Evolutionary conservation across 768 basidiomycete genomes (phyloP), one percentile per base, ranked within the genome.

Genomic region (Naganishia kalamii): DNA sequence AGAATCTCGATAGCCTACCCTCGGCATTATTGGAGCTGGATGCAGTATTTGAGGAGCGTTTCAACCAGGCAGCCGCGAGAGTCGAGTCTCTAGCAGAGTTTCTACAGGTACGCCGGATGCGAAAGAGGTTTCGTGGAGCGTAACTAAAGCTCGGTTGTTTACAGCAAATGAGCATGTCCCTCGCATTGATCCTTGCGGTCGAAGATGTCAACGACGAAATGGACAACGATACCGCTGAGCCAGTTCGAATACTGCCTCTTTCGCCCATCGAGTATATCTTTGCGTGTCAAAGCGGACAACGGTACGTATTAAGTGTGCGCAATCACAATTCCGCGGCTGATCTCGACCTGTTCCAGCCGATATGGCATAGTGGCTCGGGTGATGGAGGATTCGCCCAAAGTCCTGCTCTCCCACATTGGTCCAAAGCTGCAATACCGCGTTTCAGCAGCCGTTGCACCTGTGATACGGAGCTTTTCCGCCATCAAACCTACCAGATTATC

Each of bases 81-180:
- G 10, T 21, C 12, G 51, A 52, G 7, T 29, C n/a, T 7, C 51
- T 52, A 13, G 21, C 8, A 10, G n/a, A n/a, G 7, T 52, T 52
- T 19, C 35, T 52, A 29, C 51, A 52, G 51, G 51, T 52, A 11
- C 17, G 51, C 33, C 6, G 49, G 19, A 30, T 6, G 7, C 27
- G 17, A 3, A 32, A 19, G 17, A n/a, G 0, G n/a, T 52, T 19
- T 4, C 29, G 4, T n/a, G 13, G 32, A 32, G 21, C 13, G 17
- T 35, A 6, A 52, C 33, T 19, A 7, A 30, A 25, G n/a, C 30
- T 19, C 2, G 21, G 11, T 35, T 3, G 15, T 8, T 8, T 35
- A n/a, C 19, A 52, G 51, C 51, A 52, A 52, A 52, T 52, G 51
- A 52, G 51, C 51, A 52, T 52, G 51, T 52, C 51, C 10, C 51